Percentiles rank a stretch among this genome's conserved stretches.
These are phyloP conservation scores for Collybiopsis luxurians DNA, from an alignment of 768 basidiomycete genomes.

Conservation along the genomic window DNA sequence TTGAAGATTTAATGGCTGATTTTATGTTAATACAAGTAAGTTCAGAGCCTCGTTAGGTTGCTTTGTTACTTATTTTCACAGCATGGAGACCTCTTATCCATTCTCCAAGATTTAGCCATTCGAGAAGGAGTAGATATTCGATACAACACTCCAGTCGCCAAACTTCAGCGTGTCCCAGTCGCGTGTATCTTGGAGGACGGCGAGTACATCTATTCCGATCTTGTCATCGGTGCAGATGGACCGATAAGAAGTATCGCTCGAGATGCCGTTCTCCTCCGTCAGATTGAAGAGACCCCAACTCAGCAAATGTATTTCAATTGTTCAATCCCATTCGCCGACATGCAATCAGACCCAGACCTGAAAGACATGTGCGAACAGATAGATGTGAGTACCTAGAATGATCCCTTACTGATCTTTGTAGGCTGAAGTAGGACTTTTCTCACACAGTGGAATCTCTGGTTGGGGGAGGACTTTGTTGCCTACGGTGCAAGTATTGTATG, in stretches of 20 bases:
- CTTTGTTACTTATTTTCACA: conserved; percentile 20
- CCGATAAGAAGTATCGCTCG: conserved; percentile 35
- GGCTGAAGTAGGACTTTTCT: not conserved
- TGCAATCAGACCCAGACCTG: conserved; percentile 32
- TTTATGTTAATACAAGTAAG: conserved; percentile 34
- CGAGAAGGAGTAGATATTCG: conserved; percentile 47
- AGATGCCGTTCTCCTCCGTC: conserved; percentile 25
- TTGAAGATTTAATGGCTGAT: conserved; percentile 35
- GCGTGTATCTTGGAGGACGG: conserved; percentile 40
- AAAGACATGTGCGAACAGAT: conserved; percentile 21
- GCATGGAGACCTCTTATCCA: conserved; percentile 50
- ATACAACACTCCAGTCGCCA: conserved; percentile 34
- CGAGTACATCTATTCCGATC: conserved; percentile 42
- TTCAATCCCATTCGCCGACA: conserved; percentile 26
- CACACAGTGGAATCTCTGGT: conserved; percentile 33
- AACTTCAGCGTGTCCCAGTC: conserved; percentile 27
- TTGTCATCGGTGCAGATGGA: conserved; percentile 64
- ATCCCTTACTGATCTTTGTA: too few relatives aligned
- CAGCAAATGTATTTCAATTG: conserved; percentile 28
- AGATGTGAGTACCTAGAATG: conserved; percentile 28
- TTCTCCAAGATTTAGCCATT: conserved; percentile 45
- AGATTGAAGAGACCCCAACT: conserved; percentile 20
- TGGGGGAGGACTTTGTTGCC: conserved; percentile 25
- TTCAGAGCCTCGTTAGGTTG: conserved; percentile 29
- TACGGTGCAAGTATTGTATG: conserved; percentile 14